Percentiles rank a stretch among this genome's conserved stretches.
These are phyloP conservation scores for Ophiorrhiza pumila DNA, from an alignment of 257 asterid genomes.

Conservation along the genomic window DNA sequence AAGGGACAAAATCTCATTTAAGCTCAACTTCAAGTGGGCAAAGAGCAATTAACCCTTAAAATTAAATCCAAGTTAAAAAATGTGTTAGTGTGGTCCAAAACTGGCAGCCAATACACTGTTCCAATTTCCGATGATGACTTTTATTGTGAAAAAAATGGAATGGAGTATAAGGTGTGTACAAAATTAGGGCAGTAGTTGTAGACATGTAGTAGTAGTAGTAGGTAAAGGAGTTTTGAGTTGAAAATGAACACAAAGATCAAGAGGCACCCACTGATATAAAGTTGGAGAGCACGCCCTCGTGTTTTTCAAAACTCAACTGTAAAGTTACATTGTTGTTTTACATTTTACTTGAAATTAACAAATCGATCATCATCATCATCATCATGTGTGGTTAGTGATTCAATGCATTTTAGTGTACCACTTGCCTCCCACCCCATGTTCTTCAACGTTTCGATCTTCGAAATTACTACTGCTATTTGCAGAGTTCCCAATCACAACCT, in stretches of 20 bases:
- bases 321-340: slow-evolving; percentile 21
- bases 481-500: slow-evolving; percentile 19
- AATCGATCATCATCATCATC: neutral
- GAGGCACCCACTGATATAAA: slow-evolving; percentile 18
- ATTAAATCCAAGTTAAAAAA: no score
- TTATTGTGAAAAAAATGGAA: slow-evolving; percentile 9
- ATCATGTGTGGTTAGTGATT: slow-evolving; percentile 24
- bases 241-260: slow-evolving; percentile 15
- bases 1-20: no score
- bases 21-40: no score
- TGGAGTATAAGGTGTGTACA: slow-evolving; percentile 8
- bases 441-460: slow-evolving; percentile 28
- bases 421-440: slow-evolving; percentile 21
- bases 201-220: neutral
- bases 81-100: no score
- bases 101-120: no score
- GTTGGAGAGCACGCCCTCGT: slow-evolving; percentile 59
- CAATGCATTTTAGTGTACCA: slow-evolving; percentile 27
- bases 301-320: slow-evolving; percentile 40
- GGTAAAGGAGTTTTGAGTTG: slow-evolving; percentile 10
- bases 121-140: slow-evolving; percentile 23
- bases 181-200: neutral
- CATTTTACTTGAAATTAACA: no score
- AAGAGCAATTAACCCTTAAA: no score
- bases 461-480: slow-evolving; percentile 1